phyloP scores from a whole-genome alignment of 2,329 filamentous ascomycete species.

The Scolecobasidium constrictum region DNA sequence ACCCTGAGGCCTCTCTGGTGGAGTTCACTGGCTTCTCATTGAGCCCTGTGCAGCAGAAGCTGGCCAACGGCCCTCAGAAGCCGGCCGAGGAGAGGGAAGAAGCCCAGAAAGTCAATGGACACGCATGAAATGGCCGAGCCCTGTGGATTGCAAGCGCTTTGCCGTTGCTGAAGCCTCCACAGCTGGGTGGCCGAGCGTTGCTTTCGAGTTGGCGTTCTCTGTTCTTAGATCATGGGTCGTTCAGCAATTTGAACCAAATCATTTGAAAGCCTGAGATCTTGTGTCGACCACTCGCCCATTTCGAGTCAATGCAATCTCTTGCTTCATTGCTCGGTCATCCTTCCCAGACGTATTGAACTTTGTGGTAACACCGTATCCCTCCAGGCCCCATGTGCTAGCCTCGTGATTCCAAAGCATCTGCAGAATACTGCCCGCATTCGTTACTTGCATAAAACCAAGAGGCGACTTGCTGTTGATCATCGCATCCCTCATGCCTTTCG shows the following conservation, averaged over 20 bases:
- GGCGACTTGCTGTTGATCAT: conserved; percentile 57
- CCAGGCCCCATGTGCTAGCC: conserved; percentile 52
- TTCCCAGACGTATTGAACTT: conserved; percentile 14
- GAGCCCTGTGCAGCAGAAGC: neutral
- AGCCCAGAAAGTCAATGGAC: neutral
- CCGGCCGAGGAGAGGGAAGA: neutral
- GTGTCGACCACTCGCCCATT: conserved; percentile 6
- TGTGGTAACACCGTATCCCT: conserved; percentile 34
- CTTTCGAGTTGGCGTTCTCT: no score
- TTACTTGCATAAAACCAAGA: conserved; percentile 59
- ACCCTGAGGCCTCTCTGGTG: conserved; percentile 50
- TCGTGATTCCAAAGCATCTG: conserved; percentile 65
- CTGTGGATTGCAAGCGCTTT: no score
- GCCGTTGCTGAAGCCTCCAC: no score
- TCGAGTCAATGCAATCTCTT: conserved; percentile 8
- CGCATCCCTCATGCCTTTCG: conserved; percentile 66
- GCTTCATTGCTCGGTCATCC: neutral
- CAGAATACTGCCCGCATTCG: conserved; percentile 43
- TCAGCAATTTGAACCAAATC: no score
- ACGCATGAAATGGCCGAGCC: neutral
- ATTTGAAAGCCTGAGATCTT: no score
- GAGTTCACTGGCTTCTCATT: neutral
- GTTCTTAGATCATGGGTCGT: no score
- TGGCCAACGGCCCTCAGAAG: neutral
- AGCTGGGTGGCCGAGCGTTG: no score